Evolutionary conservation across 257 asterid genomes (phyloP), one percentile per base, ranked within the genome.

Genomic region (Haberlea rhodopensis): DNA sequence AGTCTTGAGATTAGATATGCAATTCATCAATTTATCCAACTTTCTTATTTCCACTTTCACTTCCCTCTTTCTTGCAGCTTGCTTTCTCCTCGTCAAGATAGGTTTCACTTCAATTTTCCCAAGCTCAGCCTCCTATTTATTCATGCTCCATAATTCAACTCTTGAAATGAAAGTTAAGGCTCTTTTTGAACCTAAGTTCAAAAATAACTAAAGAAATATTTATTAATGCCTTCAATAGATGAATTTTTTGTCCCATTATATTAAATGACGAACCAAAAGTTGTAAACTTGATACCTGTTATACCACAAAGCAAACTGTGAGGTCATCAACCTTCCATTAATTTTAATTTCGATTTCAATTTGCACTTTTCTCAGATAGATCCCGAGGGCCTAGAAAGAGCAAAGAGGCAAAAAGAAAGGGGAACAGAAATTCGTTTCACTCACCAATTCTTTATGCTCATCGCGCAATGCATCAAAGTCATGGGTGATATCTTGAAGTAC

Each of bases 31-130:
- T 77, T 89, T 92, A 28, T 92, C 94, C 63, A 84, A 75, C 79
- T 87, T 89, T 71, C 78, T 77, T 66, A 92, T 85, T 55, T 91
- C 94, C 79, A 82, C 75, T 77, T 80, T 92, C 76, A 92, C 91
- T 79, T 87, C 97, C 61, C 99, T 81, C 75, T 80, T 92, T 57
- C 97, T 85, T 53, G 90, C 27, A 24, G 84, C 80, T 62, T 82
- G 87, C 59, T 80, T 79, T 70, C 91, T 84, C 87, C 94, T 84
- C 3, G 64, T 29, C 26, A 86, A 61, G 24, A 55, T 20, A 31
- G 75, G 78, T 70, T 68, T 81, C 57, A 64, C 79, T 60, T 85
- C 99, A 53, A 75, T 72, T 54, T 81, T 82, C 10, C 71, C 65
- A 58, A 82, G 82, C 74, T 78, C 89, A 43, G 58, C 76, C 77